These are phyloP conservation scores for Meripilus lineatus DNA, from an alignment of 1,284 basidiomycete genomes.

Conservation along the genomic window DNA sequence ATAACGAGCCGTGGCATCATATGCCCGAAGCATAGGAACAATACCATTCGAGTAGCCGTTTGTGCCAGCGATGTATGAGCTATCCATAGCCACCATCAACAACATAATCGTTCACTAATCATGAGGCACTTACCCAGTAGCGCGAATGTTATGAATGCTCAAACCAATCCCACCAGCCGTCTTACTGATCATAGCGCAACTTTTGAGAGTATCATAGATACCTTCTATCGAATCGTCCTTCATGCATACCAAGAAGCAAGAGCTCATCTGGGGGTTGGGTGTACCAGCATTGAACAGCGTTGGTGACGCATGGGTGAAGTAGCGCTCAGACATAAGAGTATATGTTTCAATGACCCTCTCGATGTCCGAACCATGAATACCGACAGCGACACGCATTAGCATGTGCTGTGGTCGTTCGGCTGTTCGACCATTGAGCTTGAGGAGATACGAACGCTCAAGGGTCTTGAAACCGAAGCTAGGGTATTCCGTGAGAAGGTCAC, in stretches of 20 bases:
- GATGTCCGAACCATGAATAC: constrained; percentile 91
- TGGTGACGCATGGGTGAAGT: constrained; percentile 97
- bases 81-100: constrained; percentile 19
- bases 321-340: constrained; percentile 93
- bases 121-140: constrained; percentile 68
- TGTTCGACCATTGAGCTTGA: constrained; percentile 91
- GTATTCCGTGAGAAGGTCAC: constrained; percentile 3
- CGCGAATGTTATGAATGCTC: constrained; percentile 95
- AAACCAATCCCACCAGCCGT: constrained; percentile 98
- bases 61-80: constrained; percentile 89
- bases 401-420: constrained; percentile 99
- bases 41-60: constrained; percentile 99
- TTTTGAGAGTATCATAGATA: constrained; percentile 98
- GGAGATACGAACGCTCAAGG: constrained; percentile 95
- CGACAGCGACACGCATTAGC: constrained; percentile 99
- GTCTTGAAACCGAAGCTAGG: constrained; percentile 98
- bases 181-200: constrained; percentile 99
- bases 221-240: constrained; percentile 99
- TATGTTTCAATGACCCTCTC: constrained; percentile 92
- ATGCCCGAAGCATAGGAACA: constrained; percentile 98
- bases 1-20: constrained; percentile 97
- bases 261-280: constrained; percentile 91
- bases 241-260: constrained; percentile 98
- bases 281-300: constrained; percentile 99
- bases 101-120: neutral